Evolutionary conservation across 2,329 filamentous ascomycete genomes (phyloP).

Genomic region (Myriosclerotinia scirpicola): DNA sequence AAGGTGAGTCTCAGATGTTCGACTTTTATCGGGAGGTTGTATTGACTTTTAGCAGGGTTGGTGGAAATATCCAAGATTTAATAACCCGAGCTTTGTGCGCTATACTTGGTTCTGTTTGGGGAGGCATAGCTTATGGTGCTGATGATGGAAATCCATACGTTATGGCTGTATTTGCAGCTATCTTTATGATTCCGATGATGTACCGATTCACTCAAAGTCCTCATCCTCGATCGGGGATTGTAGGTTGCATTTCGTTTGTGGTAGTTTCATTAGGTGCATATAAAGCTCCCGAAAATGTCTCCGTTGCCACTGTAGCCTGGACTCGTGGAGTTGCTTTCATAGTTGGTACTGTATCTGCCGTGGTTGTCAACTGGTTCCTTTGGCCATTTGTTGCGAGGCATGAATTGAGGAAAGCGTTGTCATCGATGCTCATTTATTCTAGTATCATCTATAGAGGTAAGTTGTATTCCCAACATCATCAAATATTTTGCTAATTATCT

Average conservation of each 20-base stretch:
- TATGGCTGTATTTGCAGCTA: conserved; percentile 53
- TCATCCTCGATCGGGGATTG: conserved; percentile 58
- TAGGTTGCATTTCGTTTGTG: conserved; percentile 58
- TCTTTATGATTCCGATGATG: conserved; percentile 61
- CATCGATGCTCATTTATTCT: conserved; percentile 57
- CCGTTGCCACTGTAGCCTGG: conserved; percentile 46
- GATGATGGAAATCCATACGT: conserved; percentile 55
- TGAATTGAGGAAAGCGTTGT: conserved; percentile 55
- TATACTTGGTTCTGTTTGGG: conserved; percentile 56
- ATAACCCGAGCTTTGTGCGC: conserved; percentile 52
- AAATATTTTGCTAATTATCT: background rate
- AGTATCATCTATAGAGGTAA: conserved; percentile 54
- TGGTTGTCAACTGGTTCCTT: conserved; percentile 58
- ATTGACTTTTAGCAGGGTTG: conserved; percentile 44
- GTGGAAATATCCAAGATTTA: conserved; percentile 59
- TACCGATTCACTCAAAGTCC: conserved; percentile 56
- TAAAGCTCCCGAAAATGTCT: conserved; percentile 38
- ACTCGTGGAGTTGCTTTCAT: conserved; percentile 53
- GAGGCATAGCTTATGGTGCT: conserved; percentile 52
- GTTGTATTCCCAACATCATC: background rate
- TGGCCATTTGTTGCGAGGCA: conserved; percentile 63
- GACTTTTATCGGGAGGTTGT: too few species aligned
- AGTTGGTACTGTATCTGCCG: conserved; percentile 53
- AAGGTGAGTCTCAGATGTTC: conserved; percentile 40
- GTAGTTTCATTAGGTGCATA: conserved; percentile 50